Base-by-base conservation (phyloP, 2,329 filamentous ascomycete species). In the Metarhizium anisopliae region DNA sequence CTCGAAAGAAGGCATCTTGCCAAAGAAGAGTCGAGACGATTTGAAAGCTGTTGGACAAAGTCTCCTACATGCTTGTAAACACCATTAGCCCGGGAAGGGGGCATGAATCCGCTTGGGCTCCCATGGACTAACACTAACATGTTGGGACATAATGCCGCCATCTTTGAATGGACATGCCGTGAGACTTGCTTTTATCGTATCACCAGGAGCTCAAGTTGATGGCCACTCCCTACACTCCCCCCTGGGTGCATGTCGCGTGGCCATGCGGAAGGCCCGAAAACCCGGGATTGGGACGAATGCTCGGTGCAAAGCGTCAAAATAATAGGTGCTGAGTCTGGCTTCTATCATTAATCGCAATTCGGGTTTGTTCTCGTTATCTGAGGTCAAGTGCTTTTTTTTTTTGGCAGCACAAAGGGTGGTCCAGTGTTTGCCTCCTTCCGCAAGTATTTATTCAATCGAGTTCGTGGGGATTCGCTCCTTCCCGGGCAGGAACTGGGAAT, bases 261-360 rank as follows among this genome's bases (percentile, higher is more conserved):
- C 50, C 56, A 52, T 45, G 51, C 50, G 53, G 52, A 57, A 52
- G 50, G 52, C 53, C 56, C 56, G 56, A 55, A 52, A 47, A 14
- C 25, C 42, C 36, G 55, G 42, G 20, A 36, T 40, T 56, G 47
- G 29, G 30, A 49, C 45, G 18, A 30, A n/a, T 38, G 47, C 47
- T 32, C 53, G 29, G 47, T 47, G 55, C 14, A 8, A 14, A 49
- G 25, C 25, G 25, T 30, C 42, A 20, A 45, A 18, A 13, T 18
- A 16, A 7, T 20, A 13, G 43, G 13, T 49, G 45, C 3, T 16
- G 45, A 49, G 45, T 30, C 18, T 16, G 45, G 7, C n/a, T 16
- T 14, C 13, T 49, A 7, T 4, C 18, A 16, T 25, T 25, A 25
- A 25, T 45, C 7, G 25, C 11, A 29, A 18, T 49, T 30, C 13